A percentile compares a stretch with the other conserved stretches of the same genome.
Conservation (phyloP, 805 yeast species). For the Ogataea methanolica region DNA sequence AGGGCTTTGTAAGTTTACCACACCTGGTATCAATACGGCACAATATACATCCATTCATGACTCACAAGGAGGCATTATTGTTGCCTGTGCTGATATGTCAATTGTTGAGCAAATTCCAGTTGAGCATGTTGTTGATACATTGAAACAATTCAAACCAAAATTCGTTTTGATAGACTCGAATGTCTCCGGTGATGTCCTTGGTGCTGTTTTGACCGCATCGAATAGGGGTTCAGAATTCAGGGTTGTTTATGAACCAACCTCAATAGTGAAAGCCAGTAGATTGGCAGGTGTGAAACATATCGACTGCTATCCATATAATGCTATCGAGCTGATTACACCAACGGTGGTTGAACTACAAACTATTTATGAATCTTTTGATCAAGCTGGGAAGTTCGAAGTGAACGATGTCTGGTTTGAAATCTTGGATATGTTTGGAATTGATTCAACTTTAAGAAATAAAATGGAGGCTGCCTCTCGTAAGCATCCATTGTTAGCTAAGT, state of each 20-base stretch:
- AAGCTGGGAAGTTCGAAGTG: constrained; percentile 40
- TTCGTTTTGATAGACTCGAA: constrained; percentile 66
- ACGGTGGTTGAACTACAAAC: constrained; percentile 58
- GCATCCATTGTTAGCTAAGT: constrained; percentile 23
- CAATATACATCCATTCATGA: constrained; percentile 72
- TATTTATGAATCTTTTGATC: constrained; percentile 47
- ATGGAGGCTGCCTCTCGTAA: constrained; percentile 33
- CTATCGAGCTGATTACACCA: constrained; percentile 55
- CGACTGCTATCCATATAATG: constrained; percentile 44
- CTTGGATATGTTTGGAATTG: constrained; percentile 54
- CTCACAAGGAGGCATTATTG: constrained; percentile 52
- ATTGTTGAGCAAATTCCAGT: constrained; percentile 49
- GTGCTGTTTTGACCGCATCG: constrained; percentile 30
- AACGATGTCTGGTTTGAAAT: constrained; percentile 70
- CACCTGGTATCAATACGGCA: constrained; percentile 42
- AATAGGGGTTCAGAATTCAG: constrained; percentile 18
- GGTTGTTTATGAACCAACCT: constrained; percentile 73
- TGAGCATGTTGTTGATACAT: constrained; percentile 36
- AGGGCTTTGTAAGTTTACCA: constrained; percentile 33
- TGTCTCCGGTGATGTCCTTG: constrained; percentile 40
- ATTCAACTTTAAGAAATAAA: constrained; percentile 40
- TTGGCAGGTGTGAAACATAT: constrained; percentile 35
- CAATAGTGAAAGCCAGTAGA: constrained; percentile 54
- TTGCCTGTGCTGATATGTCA: constrained; percentile 87
- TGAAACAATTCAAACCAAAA: constrained; percentile 41